Conservation (phyloP, 208 protist species). For the Tritrichomonas foetus region DNA sequence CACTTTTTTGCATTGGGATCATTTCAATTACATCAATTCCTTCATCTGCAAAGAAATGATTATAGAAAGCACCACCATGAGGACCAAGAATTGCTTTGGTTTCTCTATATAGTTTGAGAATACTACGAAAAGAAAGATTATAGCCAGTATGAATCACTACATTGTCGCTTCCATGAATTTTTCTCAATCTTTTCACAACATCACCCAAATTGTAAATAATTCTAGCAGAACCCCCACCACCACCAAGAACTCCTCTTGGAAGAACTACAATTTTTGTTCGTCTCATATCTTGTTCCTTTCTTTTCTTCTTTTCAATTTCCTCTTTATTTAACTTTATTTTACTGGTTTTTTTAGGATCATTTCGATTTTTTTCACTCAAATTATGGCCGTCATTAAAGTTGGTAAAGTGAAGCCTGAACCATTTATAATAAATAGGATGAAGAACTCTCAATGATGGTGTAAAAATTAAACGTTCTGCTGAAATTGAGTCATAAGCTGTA, state of each 20-base stretch:
- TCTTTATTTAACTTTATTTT: too few species aligned
- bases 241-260: background rate
- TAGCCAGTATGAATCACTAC: background rate
- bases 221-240: background rate
- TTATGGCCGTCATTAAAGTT: too few species aligned
- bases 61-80: slow-evolving; percentile 25
- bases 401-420: too few species aligned
- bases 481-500: background rate
- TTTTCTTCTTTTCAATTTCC: background rate
- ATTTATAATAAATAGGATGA: background rate
- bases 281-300: background rate
- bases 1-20: background rate
- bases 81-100: background rate
- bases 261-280: background rate
- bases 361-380: too few species aligned
- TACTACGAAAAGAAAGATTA: background rate
- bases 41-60: background rate
- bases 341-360: too few species aligned
- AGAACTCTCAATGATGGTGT: background rate
- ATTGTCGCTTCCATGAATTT: background rate
- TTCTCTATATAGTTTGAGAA: too few species aligned
- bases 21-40: background rate
- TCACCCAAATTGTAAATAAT: background rate
- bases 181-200: background rate
- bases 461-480: background rate